Conservation (phyloP, 2,329 filamentous ascomycete genomes). For the Elsinoe batatas region DNA sequence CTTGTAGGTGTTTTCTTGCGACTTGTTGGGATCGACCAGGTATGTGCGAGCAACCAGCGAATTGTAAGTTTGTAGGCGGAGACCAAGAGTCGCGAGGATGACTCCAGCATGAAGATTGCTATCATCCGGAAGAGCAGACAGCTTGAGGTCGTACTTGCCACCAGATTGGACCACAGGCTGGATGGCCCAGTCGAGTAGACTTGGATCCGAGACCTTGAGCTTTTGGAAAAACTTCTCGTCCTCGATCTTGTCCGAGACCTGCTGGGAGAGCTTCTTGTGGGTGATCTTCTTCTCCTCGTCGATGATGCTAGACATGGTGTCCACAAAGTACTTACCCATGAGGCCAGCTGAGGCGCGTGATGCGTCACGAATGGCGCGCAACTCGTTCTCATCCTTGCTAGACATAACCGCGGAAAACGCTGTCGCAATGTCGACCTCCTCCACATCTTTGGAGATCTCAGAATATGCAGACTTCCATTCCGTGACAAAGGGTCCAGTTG, state of each 20-base stretch:
- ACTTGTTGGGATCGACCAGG: constrained; percentile 92
- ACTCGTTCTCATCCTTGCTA: constrained; percentile 88
- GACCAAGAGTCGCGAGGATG: constrained; percentile 82
- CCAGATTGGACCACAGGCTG: constrained; percentile 89
- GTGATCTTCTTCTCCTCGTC: constrained; percentile 97
- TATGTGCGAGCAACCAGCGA: constrained; percentile 89
- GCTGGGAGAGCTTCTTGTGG: constrained; percentile 74
- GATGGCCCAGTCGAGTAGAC: constrained; percentile 88
- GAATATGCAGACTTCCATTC: constrained; percentile 85
- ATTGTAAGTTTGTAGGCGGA: constrained; percentile 93
- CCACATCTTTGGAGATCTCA: constrained; percentile 71
- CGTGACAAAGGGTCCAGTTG: constrained; percentile 80
- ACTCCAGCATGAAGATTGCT: constrained; percentile 79
- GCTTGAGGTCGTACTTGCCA: constrained; percentile 84
- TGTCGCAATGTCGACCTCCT: constrained; percentile 75
- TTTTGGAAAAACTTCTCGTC: constrained; percentile 87
- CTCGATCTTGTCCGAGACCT: constrained; percentile 84
- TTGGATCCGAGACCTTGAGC: constrained; percentile 73
- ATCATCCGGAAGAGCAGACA: constrained; percentile 67
- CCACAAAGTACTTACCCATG: constrained; percentile 93
- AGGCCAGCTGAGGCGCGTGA: constrained; percentile 88
- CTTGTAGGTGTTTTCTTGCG: constrained; percentile 90
- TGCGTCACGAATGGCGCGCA: constrained; percentile 87
- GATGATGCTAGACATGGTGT: constrained; percentile 93
- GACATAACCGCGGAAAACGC: constrained; percentile 81